phyloP scores from a whole-genome alignment of 106 monocot species.

The Alisma plantagoaquatica region DNA sequence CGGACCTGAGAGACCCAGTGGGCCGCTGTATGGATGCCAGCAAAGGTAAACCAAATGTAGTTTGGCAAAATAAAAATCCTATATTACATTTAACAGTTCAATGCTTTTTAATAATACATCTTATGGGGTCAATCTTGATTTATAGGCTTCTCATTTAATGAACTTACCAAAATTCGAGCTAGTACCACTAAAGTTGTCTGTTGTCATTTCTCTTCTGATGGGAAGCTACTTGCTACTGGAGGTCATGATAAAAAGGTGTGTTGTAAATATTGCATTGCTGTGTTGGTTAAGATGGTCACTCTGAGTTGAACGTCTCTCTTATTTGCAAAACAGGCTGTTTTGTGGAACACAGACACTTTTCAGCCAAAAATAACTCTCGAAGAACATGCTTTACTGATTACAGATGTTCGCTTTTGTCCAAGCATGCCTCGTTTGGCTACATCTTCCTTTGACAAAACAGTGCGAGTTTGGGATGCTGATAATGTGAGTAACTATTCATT shows the following conservation, averaged over 20 bases:
- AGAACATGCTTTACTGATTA: slow-evolving; percentile 57
- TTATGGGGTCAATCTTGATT: neutral
- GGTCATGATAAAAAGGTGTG: slow-evolving; percentile 93
- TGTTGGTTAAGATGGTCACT: neutral
- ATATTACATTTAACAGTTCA: neutral
- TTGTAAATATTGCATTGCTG: neutral
- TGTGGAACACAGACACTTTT: slow-evolving; percentile 68
- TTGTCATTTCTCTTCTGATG: slow-evolving; percentile 97
- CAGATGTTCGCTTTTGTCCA: slow-evolving; percentile 86
- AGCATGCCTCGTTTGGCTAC: slow-evolving; percentile 80
- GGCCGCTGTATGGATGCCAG: slow-evolving; percentile 53
- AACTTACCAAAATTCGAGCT: slow-evolving; percentile 44
- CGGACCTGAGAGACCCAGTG: slow-evolving; percentile 70
- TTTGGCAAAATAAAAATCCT: no score
- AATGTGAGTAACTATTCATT: slow-evolving; percentile 36
- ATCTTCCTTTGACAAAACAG: slow-evolving; percentile 90
- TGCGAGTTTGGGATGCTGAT: slow-evolving; percentile 92
- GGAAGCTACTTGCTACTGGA: slow-evolving; percentile 90
- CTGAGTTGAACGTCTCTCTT: neutral
- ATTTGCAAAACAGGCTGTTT: slow-evolving; percentile 34
- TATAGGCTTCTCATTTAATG: slow-evolving; percentile 66
- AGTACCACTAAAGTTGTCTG: slow-evolving; percentile 92
- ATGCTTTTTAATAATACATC: neutral
- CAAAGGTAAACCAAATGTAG: slow-evolving; percentile 76
- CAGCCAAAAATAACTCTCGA: slow-evolving; percentile 62